Evolutionary conservation across 2,329 filamentous ascomycete genomes (phyloP).

Genomic region (Verticillium dahliae): DNA sequence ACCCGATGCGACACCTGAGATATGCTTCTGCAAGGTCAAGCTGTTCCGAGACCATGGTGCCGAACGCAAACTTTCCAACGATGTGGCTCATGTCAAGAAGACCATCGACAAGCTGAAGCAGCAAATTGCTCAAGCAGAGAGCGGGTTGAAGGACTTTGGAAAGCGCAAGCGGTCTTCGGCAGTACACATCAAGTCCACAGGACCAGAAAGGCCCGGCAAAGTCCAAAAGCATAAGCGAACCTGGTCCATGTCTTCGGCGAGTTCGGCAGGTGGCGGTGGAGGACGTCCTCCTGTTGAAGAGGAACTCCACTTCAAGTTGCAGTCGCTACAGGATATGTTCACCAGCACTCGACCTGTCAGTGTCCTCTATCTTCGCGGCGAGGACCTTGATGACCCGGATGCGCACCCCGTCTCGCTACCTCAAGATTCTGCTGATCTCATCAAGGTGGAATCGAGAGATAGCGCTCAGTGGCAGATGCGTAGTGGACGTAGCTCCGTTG

Average conservation of each 20-base stretch:
- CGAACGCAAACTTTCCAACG: constrained; percentile 90
- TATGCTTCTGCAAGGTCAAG: constrained; percentile 95
- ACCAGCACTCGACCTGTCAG: constrained; percentile 75
- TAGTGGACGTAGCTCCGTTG: constrained; percentile 51
- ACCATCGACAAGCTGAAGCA: constrained; percentile 94
- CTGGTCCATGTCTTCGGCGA: constrained; percentile 86
- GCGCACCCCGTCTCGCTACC: constrained; percentile 67
- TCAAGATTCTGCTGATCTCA: constrained; percentile 58
- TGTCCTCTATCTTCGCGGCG: constrained; percentile 69
- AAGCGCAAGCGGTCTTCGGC: constrained; percentile 55
- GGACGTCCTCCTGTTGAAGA: constrained; percentile 56
- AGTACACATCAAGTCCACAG: constrained; percentile 30
- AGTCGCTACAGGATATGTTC: constrained; percentile 81
- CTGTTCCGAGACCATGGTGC: constrained; percentile 94
- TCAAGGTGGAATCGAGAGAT: constrained; percentile 43
- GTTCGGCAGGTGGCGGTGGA: constrained; percentile 45
- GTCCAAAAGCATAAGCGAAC: constrained; percentile 85
- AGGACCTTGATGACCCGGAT: constrained; percentile 74
- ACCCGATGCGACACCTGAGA: constrained; percentile 49
- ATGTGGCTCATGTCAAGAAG: constrained; percentile 91
- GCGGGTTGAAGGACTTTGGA: constrained; percentile 58
- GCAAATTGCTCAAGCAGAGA: constrained; percentile 75
- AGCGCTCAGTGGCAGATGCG: constrained; percentile 42
- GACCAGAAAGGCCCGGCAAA: constrained; percentile 65
- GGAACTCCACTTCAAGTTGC: constrained; percentile 72